Percentiles rank a stretch among this genome's conserved stretches.
Evolutionary conservation across 2,329 filamentous ascomycete species (phyloP).

Genomic region (Alternaria sp.): DNA sequence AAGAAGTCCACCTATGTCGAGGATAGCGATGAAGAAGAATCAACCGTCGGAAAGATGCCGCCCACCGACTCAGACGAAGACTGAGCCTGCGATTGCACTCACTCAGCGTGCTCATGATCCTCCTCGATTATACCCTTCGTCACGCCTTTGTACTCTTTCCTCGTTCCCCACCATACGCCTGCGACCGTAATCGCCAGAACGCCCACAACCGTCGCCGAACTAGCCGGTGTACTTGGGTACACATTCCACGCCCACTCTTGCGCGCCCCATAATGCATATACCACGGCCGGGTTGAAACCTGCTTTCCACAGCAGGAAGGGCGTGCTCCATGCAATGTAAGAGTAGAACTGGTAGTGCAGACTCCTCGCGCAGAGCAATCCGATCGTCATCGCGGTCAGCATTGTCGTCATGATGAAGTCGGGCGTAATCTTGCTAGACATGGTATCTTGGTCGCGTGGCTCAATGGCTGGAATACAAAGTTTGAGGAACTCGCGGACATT

Average conservation of each 20-base stretch:
- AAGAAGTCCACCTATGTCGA: constrained; percentile 68
- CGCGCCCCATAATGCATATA: constrained; percentile 74
- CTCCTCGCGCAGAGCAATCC: constrained; percentile 87
- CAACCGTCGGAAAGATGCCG: constrained; percentile 84
- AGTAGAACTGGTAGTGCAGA: constrained; percentile 95
- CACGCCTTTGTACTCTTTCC: constrained; percentile 53
- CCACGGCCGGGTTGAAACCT: constrained; percentile 71
- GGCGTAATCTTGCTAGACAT: constrained; percentile 70
- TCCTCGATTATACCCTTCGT: constrained; percentile 37
- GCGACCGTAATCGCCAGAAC: constrained; percentile 73
- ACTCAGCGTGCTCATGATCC: constrained; percentile 47
- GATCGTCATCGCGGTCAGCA: constrained; percentile 79
- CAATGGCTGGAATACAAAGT: constrained; percentile 56
- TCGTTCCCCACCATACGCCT: constrained; percentile 68
- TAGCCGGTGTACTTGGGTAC: constrained; percentile 78
- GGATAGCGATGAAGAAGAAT: constrained; percentile 79
- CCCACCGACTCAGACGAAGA: constrained; percentile 79
- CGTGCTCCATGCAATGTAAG: constrained; percentile 88
- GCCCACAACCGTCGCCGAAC: constrained; percentile 74
- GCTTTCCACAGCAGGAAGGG: constrained; percentile 87
- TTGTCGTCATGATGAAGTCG: constrained; percentile 77
- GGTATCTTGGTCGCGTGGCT: constrained; percentile 60
- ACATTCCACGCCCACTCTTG: constrained; percentile 97
- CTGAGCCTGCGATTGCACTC: constrained; percentile 28
- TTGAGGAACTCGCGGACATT: constrained; percentile 64